Conservation (phyloP, 106 monocot species). For the Allium fistulosum region DNA sequence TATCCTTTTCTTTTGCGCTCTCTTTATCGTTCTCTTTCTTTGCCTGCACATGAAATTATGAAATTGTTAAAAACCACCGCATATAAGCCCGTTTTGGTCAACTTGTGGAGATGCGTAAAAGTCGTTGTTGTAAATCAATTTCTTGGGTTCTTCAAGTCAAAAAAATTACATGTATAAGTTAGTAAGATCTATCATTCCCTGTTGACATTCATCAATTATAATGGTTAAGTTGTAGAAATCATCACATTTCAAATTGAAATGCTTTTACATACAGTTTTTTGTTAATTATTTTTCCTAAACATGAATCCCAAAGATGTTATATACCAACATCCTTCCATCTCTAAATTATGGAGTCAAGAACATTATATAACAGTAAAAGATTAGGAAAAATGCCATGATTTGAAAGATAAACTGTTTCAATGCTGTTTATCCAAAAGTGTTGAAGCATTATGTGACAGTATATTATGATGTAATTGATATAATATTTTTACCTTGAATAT, state of each 20-base stretch:
- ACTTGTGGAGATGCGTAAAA: conserved; percentile 89
- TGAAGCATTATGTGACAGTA: not conserved
- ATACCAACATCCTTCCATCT: too few relatives aligned
- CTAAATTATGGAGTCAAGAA: too few relatives aligned
- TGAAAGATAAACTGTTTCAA: not conserved
- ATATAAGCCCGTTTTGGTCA: conserved; percentile 45
- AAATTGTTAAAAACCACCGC: too few relatives aligned
- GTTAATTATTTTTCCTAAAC: too few relatives aligned
- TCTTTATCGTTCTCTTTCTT: too few relatives aligned
- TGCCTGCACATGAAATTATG: too few relatives aligned
- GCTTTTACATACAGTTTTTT: not conserved
- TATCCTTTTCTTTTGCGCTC: too few relatives aligned
- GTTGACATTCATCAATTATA: not conserved
- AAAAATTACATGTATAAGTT: not conserved
- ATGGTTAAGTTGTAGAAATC: not conserved
- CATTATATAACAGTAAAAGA: not conserved
- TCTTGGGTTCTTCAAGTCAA: conserved; percentile 47
- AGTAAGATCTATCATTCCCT: too few relatives aligned
- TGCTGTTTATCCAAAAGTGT: not conserved
- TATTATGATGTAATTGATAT: not conserved
- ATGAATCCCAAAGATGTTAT: too few relatives aligned
- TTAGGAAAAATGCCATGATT: not conserved
- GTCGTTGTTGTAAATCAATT: conserved; percentile 55
- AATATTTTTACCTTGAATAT: conserved; percentile 39
- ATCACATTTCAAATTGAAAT: not conserved